These are phyloP conservation scores for Nicotiana rustica DNA, from an alignment of 305 asterid species.

Conservation along the genomic window DNA sequence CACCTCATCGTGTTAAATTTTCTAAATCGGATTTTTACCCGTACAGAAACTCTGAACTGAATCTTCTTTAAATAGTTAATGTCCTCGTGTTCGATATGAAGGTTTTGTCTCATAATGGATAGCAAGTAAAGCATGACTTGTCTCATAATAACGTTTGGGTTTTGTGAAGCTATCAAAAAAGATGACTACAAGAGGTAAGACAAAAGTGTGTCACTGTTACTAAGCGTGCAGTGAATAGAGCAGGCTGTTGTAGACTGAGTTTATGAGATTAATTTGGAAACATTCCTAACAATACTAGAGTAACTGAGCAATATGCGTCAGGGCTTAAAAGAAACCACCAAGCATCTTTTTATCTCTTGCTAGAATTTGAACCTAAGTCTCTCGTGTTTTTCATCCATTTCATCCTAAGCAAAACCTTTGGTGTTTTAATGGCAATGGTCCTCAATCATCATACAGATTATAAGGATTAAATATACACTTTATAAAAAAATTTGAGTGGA, in stretches of 20 bases:
- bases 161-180: background rate
- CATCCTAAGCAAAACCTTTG: background rate
- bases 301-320: too few relatives aligned
- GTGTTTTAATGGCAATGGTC: background rate
- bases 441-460: background rate
- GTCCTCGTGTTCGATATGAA: background rate
- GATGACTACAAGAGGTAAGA: background rate
- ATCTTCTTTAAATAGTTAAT: too few relatives aligned
- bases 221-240: background rate
- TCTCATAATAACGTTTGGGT: background rate
- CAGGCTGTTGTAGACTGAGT: background rate
- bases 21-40: too few relatives aligned
- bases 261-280: too few relatives aligned
- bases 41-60: too few relatives aligned
- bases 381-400: too few relatives aligned
- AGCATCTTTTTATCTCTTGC: too few relatives aligned
- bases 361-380: background rate
- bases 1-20: too few relatives aligned
- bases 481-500: background rate
- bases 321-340: too few relatives aligned
- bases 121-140: background rate
- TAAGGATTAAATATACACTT: background rate
- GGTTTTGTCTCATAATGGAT: too few relatives aligned
- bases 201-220: background rate
- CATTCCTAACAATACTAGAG: too few relatives aligned